phyloP scores from a whole-genome alignment of 768 basidiomycete genomes.

The Leucocoprinus sp. region DNA sequence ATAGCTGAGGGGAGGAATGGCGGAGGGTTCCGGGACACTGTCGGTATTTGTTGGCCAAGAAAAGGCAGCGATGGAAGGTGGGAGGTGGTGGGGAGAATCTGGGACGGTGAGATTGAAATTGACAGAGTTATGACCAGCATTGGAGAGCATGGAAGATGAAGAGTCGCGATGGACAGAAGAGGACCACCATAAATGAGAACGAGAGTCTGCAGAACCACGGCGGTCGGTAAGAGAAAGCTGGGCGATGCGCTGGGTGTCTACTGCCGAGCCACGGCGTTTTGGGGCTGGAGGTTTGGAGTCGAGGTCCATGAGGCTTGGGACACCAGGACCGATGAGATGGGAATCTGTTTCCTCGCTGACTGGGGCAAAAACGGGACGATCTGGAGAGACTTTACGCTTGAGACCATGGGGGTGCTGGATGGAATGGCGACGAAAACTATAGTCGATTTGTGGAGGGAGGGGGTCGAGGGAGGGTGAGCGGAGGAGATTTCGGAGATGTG shows the following conservation, averaged over 20 bases:
- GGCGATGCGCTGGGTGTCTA: slow-evolving; percentile 70
- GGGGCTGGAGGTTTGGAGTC: slow-evolving; percentile 62
- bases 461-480: slow-evolving; percentile 49
- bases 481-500: slow-evolving; percentile 51
- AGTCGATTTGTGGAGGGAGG: slow-evolving; percentile 35
- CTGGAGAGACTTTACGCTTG: slow-evolving; percentile 79
- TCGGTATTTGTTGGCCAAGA: slow-evolving; percentile 58
- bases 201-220: slow-evolving; percentile 67
- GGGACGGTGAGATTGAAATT: slow-evolving; percentile 50
- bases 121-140: slow-evolving; percentile 44
- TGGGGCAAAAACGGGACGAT: slow-evolving; percentile 43
- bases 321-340: slow-evolving; percentile 60
- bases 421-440: slow-evolving; percentile 65
- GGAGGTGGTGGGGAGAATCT: slow-evolving; percentile 49
- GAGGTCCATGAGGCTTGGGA: slow-evolving; percentile 49
- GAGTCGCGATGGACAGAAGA: slow-evolving; percentile 73
- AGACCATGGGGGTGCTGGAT: slow-evolving; percentile 55
- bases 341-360: slow-evolving; percentile 58
- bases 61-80: slow-evolving; percentile 60
- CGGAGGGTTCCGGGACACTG: slow-evolving; percentile 39
- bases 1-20: slow-evolving; percentile 54
- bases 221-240: slow-evolving; percentile 73
- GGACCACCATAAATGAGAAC: slow-evolving; percentile 42
- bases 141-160: slow-evolving; percentile 60
- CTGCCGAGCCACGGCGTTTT: slow-evolving; percentile 77